phyloP scores from a whole-genome alignment of 306 rosid species.

The Betula pendula region DNA sequence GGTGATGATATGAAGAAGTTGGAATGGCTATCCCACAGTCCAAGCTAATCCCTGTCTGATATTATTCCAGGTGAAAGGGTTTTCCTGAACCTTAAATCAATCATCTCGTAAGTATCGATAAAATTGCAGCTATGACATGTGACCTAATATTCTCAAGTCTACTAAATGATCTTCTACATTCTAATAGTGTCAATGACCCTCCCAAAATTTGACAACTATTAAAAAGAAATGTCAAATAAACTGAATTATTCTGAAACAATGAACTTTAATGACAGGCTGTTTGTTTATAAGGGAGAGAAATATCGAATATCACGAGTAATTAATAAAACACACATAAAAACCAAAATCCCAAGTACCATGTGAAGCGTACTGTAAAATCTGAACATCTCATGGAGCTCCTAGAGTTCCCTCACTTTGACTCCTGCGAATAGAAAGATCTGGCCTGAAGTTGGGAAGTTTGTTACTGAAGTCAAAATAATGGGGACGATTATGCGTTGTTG shows the following conservation, averaged over 20 bases:
- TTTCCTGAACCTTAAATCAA: no score
- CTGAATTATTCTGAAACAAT: background rate
- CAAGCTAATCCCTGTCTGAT: no score
- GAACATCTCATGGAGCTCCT: slow-evolving; percentile 52
- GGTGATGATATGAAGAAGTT: no score
- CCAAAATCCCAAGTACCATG: slow-evolving; percentile 8
- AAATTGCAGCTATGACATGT: no score
- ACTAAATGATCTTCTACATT: background rate
- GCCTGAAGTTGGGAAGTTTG: slow-evolving; percentile 32
- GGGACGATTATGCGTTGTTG: slow-evolving; percentile 37
- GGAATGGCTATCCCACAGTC: no score
- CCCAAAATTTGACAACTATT: background rate
- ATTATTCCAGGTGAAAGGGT: no score
- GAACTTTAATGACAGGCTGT: background rate
- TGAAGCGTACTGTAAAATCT: slow-evolving; percentile 14
- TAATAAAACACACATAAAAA: slow-evolving; percentile 19
- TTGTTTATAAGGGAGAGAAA: background rate
- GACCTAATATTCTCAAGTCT: no score
- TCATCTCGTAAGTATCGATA: no score
- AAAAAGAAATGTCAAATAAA: background rate
- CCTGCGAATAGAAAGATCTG: slow-evolving; percentile 56
- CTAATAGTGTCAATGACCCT: background rate
- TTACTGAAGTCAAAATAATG: slow-evolving; percentile 38
- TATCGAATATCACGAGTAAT: background rate
- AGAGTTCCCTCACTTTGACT: slow-evolving; percentile 79